Conservation (phyloP, 2,329 filamentous ascomycete genomes). For the Xenoacremonium recifei region DNA sequence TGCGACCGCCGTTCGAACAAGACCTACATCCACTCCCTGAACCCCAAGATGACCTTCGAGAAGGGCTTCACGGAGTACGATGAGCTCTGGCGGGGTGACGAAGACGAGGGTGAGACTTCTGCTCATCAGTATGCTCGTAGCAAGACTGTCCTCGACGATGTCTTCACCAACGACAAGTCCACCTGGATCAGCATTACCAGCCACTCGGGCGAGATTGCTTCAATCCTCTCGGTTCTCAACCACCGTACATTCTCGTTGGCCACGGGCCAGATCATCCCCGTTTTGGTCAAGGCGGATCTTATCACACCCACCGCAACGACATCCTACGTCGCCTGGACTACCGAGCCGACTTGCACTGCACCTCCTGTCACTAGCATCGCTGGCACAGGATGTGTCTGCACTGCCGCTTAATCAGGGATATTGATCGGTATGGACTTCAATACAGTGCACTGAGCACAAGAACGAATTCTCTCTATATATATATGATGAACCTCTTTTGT, state of each 20-base stretch:
- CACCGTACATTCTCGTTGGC: slow-evolving; percentile 60
- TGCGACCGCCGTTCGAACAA: slow-evolving; percentile 62
- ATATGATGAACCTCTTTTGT: no score
- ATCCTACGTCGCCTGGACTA: slow-evolving; percentile 33
- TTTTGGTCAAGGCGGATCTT: slow-evolving; percentile 60
- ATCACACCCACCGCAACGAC: slow-evolving; percentile 25
- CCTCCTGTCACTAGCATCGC: slow-evolving; percentile 44
- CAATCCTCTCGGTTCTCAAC: slow-evolving; percentile 52
- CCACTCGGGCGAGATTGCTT: slow-evolving; percentile 57
- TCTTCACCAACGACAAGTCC: slow-evolving; percentile 51
- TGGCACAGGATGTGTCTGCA: slow-evolving; percentile 42
- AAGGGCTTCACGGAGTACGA: slow-evolving; percentile 58
- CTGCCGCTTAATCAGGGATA: slow-evolving; percentile 5
- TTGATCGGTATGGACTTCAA: slow-evolving; percentile 2
- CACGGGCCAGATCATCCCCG: slow-evolving; percentile 69
- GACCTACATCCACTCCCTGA: slow-evolving; percentile 49
- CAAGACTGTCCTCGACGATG: slow-evolving; percentile 52
- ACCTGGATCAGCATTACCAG: slow-evolving; percentile 60
- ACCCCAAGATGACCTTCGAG: slow-evolving; percentile 58
- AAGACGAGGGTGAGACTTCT: slow-evolving; percentile 39
- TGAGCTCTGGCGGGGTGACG: slow-evolving; percentile 40
- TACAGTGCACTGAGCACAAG: no score
- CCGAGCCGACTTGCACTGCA: slow-evolving; percentile 42
- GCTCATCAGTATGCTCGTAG: slow-evolving; percentile 49
- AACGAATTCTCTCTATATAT: no score